A percentile compares a stretch with the other conserved stretches of the same genome.
Evolutionary conservation across 345 rosid species (phyloP).

Genomic region (Garcia nutans): DNA sequence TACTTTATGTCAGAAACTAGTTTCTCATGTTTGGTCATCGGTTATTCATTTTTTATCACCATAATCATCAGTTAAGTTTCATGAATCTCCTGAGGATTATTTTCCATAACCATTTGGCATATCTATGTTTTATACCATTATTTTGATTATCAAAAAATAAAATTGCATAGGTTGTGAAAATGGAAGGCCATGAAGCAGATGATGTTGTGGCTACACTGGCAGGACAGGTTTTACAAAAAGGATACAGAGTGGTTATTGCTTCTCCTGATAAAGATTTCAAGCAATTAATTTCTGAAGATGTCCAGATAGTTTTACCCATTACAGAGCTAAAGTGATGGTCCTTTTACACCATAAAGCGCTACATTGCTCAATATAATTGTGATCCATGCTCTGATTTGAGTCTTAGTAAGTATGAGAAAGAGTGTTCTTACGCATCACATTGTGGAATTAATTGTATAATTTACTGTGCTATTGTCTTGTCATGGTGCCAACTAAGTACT

Average conservation of each 20-base stretch:
- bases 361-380: slow-evolving; percentile 71
- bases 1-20: background rate
- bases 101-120: background rate
- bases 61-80: background rate
- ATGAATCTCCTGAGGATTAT: background rate
- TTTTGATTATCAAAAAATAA: slow-evolving; percentile 12
- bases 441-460: background rate
- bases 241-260: slow-evolving; percentile 67
- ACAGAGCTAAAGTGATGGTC: slow-evolving; percentile 77
- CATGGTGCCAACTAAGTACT: background rate
- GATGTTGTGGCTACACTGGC: slow-evolving; percentile 84
- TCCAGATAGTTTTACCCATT: slow-evolving; percentile 85
- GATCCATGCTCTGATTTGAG: slow-evolving; percentile 86
- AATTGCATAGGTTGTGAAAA: slow-evolving; percentile 59
- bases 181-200: slow-evolving; percentile 85
- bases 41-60: background rate
- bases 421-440: slow-evolving; percentile 8
- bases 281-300: slow-evolving; percentile 88
- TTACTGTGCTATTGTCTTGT: background rate
- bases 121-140: slow-evolving; percentile 1
- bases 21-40: background rate
- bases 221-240: slow-evolving; percentile 64
- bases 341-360: slow-evolving; percentile 81
- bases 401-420: slow-evolving; percentile 52
- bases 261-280: slow-evolving; percentile 98